phyloP scores from a whole-genome alignment of 352 stramenopile species.

The Aphanomyces invadans region DNA sequence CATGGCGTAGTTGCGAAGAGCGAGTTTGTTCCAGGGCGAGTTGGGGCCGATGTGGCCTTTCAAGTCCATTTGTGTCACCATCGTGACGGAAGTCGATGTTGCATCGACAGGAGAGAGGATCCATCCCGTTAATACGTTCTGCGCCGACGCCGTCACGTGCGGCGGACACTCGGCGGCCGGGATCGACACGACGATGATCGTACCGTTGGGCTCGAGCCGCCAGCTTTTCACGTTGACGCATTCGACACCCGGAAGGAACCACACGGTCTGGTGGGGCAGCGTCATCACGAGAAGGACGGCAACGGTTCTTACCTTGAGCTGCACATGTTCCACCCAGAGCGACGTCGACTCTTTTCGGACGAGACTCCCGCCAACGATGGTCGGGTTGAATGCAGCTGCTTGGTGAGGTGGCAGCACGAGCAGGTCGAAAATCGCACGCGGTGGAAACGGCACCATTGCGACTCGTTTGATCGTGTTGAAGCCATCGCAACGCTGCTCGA shows the following conservation, averaged over 20 bases:
- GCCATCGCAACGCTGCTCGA: constrained; percentile 45
- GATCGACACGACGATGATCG: constrained; percentile 59
- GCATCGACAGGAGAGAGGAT: constrained; percentile 48
- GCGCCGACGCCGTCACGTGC: neutral
- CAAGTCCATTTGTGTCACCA: constrained; percentile 78
- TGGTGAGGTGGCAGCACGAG: constrained; percentile 27
- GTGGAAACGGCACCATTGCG: constrained; percentile 49
- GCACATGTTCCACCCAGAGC: constrained; percentile 18
- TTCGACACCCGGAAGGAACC: neutral
- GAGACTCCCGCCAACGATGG: neutral
- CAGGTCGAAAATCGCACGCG: constrained; percentile 64
- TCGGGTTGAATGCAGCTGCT: constrained; percentile 8
- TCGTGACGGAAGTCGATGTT: constrained; percentile 58
- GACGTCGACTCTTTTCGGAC: constrained; percentile 14
- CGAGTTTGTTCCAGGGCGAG: neutral
- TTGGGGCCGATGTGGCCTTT: constrained; percentile 30
- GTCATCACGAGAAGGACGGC: neutral
- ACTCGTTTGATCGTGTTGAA: constrained; percentile 66
- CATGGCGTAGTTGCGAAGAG: constrained; percentile 36
- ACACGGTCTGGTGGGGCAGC: neutral
- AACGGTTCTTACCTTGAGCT: constrained; percentile 32
- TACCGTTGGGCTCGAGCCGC: constrained; percentile 61
- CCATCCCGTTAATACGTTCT: constrained; percentile 63
- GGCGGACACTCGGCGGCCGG: constrained; percentile 36
- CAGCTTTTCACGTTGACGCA: constrained; percentile 52